Evolutionary conservation across 306 rosid species (phyloP), one percentile per base, ranked within the genome.

Genomic region (Cucurbita argyrosperma): DNA sequence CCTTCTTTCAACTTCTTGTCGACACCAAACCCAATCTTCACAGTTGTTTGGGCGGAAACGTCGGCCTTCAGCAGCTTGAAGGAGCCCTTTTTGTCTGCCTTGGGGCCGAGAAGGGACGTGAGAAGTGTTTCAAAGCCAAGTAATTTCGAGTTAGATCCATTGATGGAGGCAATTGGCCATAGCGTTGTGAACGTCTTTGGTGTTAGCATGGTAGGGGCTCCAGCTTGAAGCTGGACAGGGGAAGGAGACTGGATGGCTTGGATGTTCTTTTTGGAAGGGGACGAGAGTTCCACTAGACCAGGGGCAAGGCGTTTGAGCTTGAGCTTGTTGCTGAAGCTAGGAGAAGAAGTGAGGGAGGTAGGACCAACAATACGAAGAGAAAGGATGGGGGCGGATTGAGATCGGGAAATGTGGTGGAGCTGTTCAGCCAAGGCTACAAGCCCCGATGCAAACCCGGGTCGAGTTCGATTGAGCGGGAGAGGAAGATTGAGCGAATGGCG

Each of bases 251-350:
- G 86, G 67, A 80, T 35, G 4, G 79, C 64, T 63, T 81, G 74
- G 42, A 23, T 47, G 74, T 63, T 62, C 13, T 80, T 50, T 37
- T 82, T 85, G 8, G 86, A 71, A 6, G 80, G 85, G 21, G 96
- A 88, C 9, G 92, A 94, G 50, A 94, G 75, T 83, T 94, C 99
- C 71, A 94, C 99, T 14, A 90, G 89, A 59, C 96, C 99, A 6
- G 99, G 99, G 2, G 97, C 99, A 8, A 91, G 97, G 70, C 95
- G 95, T 76, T 89, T 94, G 53, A 94, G 95, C 88, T 91, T 94
- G 80, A 91, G 88, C 85, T 81, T 85, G 84, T 80, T 85, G 57
- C 75, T 73, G 8, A 90, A 77, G 51, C 89, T 81, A 68, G 89
- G 45, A 7, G 93, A 83, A 2, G 96, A 71, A 53, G 96, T 74